Evolutionary conservation across 768 basidiomycete genomes (phyloP), one percentile per base, ranked within the genome.

Genomic region (Cystobasidium tubakii): DNA sequence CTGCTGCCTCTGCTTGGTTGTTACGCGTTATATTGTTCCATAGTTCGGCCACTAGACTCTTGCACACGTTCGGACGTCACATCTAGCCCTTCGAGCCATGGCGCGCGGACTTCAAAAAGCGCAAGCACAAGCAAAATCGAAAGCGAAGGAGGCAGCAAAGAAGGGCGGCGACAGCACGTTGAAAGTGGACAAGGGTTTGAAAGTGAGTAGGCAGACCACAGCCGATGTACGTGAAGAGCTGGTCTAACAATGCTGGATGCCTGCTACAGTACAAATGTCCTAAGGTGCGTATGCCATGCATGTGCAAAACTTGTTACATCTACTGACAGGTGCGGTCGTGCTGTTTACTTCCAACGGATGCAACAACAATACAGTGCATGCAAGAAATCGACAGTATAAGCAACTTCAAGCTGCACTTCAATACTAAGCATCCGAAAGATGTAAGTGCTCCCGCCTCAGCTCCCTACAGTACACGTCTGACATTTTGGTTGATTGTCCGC

Each of bases 181-280:
- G 21, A 53, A 53, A 21, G 29, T 19, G 12, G 66, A 53, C 44
- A 67, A 67, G 46, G 66, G 66, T 31, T 50, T 67, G 42, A 67
- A 67, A 36, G 66, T 67, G 44, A 53, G 44, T 36, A 6, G 6
- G 1, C 10, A 9, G 42, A 50, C 46, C 10, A 3, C 15, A 50
- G 10, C 4, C 46, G n/a, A 6, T 15, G 12, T 50, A 17, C 46
- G 21, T 3, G 15, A n/a, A 4, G 21, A 1, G 31, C 27, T 33
- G 66, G 23, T 1, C 46, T 44, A 4, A 29, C 25, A 67, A 60
- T 31, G 13, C 10, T 12, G 6, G 17, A 29, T 27, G 66, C 39
- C n/a, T 31, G n/a, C 19, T 53, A 12, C 44, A 67, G 66, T 67
- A 67, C 66, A 67, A 67, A 53, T 67, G 66, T 25, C 66, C 66